Evolutionary conservation across 2,329 filamentous ascomycete species (phyloP), one percentile per base, ranked within the genome.

Genomic region (Diplodia sapinea): DNA sequence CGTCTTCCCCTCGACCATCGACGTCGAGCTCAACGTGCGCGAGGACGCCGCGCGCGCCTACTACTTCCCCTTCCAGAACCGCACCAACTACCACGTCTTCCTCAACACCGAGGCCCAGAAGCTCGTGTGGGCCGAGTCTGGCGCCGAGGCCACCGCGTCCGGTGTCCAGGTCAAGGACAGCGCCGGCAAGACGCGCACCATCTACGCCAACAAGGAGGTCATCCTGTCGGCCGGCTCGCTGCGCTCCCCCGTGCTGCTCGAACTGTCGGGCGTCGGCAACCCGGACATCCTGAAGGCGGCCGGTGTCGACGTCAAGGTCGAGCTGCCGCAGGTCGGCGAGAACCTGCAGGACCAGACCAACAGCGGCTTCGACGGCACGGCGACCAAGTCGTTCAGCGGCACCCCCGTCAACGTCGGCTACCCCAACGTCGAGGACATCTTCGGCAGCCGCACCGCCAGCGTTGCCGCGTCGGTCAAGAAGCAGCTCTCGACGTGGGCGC

Each of bases 1-100:
- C 17, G 68, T 79, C 2, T 82, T 77, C 72, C 80, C 82, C 1
- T 77, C 75, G 70, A 84, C 81, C 1, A 66, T 83, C 17, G 75
- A 84, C 68, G 68, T 73, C 1, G 72, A 73, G 1, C 72, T 74
- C 17, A 74, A 79, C 69, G 73, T 81, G 12, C 78, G 82, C 12
- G 78, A 80, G 67, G 82, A 85, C 73, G 81, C 83, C 43, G 82
- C 81, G 4, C 74, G 81, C 17, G 80, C 82, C 4, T 85, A 82
- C 70, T 84, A 83, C 70, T 82, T 76, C 65, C 81, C 82, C 1
- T 74, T 72, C 59, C 68, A 74, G 20, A 63, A 70, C 52, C 74
- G 82, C 54, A 57, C 73, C 2, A 85, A 85, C 69, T 73, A 84
- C 1, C 71, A 81, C 3, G 71, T 84, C 1, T 77, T 83, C 36